These are phyloP conservation scores for Hypoxylon perforatum DNA, from an alignment of 495 filamentous ascomycete genomes.

Conservation along the genomic window DNA sequence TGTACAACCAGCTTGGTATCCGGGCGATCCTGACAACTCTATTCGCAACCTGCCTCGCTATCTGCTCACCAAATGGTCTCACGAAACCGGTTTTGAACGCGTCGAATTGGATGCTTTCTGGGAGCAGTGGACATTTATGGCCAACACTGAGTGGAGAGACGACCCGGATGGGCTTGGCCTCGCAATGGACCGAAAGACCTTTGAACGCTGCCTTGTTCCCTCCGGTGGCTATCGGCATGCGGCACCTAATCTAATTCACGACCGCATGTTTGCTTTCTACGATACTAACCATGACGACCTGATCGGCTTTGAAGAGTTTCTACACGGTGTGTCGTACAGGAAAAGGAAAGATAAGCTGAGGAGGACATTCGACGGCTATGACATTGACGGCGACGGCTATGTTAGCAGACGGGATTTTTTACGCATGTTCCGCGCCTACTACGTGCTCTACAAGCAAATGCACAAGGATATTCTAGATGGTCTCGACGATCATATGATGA, in stretches of 20 bases:
- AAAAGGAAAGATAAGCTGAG: slow-evolving; percentile 79
- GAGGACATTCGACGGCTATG: slow-evolving; percentile 88
- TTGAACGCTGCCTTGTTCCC: slow-evolving; percentile 89
- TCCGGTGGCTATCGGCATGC: slow-evolving; percentile 78
- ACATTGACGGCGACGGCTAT: slow-evolving; percentile 89
- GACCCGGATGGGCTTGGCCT: slow-evolving; percentile 80
- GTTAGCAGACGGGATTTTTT: slow-evolving; percentile 90
- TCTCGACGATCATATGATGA: slow-evolving; percentile 82
- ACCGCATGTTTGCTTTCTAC: slow-evolving; percentile 96
- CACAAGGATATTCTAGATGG: slow-evolving; percentile 84
- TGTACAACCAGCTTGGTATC: slow-evolving; percentile 86
- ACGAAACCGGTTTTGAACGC: slow-evolving; percentile 80
- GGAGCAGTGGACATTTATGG: slow-evolving; percentile 95
- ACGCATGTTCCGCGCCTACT: slow-evolving; percentile 90
- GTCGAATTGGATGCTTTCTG: slow-evolving; percentile 90
- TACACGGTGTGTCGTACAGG: slow-evolving; percentile 83
- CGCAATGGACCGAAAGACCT: slow-evolving; percentile 90
- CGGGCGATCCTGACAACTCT: slow-evolving; percentile 79
- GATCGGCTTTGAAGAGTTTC: slow-evolving; percentile 94
- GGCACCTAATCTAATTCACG: slow-evolving; percentile 88
- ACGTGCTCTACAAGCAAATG: slow-evolving; percentile 84
- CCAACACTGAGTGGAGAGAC: slow-evolving; percentile 83
- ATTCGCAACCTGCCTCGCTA: slow-evolving; percentile 69
- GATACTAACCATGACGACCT: slow-evolving; percentile 87
- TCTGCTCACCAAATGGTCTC: slow-evolving; percentile 71